Evolutionary conservation across 2,329 filamentous ascomycete species (phyloP).

Genomic region (Epichloe baconii): DNA sequence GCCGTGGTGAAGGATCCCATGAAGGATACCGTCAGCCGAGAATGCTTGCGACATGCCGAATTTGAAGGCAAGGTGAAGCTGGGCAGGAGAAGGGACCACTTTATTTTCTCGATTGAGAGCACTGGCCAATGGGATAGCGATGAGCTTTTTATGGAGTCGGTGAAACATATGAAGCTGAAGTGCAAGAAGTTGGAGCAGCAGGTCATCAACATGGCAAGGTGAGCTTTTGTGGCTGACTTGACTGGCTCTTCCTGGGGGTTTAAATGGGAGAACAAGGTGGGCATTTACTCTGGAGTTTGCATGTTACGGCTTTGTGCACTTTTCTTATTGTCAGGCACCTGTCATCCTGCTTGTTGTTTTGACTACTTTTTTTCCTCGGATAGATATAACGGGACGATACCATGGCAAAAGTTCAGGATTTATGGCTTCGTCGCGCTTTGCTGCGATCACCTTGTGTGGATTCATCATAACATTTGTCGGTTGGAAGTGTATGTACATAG

Average conservation of each 20-base stretch:
- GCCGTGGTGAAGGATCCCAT: conserved; percentile 81
- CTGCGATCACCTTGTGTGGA: not conserved
- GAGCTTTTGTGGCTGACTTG: conserved; percentile 7
- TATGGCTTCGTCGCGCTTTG: not conserved
- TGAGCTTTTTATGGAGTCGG: conserved; percentile 79
- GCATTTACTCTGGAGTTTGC: conserved; percentile 2
- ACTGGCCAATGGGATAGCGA: conserved; percentile 92
- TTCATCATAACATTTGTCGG: not conserved
- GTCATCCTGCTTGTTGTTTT: not conserved
- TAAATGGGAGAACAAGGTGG: not conserved
- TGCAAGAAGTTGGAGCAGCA: conserved; percentile 61
- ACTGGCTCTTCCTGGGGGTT: not conserved
- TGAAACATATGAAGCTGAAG: conserved; percentile 77
- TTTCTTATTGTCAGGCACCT: conserved; percentile 3
- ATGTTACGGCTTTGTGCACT: conserved; percentile 6
- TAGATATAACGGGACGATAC: conserved; percentile 21
- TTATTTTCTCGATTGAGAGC: conserved; percentile 94
- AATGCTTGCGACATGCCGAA: conserved; percentile 81
- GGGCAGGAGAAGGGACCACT: conserved; percentile 82
- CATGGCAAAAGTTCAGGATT: conserved; percentile 12
- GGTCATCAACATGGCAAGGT: conserved; percentile 50
- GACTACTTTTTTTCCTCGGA: conserved; percentile 8
- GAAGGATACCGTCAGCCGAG: conserved; percentile 89
- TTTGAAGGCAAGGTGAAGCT: conserved; percentile 94
- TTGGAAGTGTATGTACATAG: not conserved